Base-by-base conservation (phyloP, 306 rosid species). In the Inga laurina region DNA sequence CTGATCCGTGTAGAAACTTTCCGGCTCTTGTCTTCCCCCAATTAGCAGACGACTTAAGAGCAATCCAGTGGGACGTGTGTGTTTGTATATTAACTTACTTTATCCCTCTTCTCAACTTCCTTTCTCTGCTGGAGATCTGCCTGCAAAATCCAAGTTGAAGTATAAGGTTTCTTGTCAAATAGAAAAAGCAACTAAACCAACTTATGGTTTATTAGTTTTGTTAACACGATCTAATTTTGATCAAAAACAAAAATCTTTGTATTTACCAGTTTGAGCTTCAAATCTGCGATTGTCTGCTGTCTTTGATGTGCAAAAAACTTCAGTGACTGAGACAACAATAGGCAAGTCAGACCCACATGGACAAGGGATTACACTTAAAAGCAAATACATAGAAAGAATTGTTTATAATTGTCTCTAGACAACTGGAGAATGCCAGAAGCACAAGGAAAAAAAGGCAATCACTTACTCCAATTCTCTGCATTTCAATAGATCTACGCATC, bases 381-480 rank as follows among this genome's bases (percentile, higher is more conserved):
- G 65, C 13, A 82, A 79, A 27, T 45, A 34, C 49, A 74, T 22
- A 70, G 34, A 45, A 78, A 74, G 45, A 45, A 79, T 64, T 8
- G 52, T 57, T 39, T 84, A 56, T 12, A 79, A 39, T 51, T 78
- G 72, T 65, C 24, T 24, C 15, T 62, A 24, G 37, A 62, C 13
- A 62, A 27, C 68, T 22, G 37, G 68, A 27, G 68, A 5, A 62
- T 62, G 68, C 16, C 37, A 62, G 68, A 27, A 62, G 67, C 35
- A 72, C 35, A 62, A 59, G 56, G 24, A 61, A 66, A 76, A 73
- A 46, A 78, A 81, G 77, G 71, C 24, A 74, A 79, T 83, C 64
- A 83, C 94, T 87, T 85, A 94, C 98, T 82, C 97, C 97, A 72
- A 88, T 24, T 90, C 97, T 91, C 85, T 94, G 97, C 91, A 89